Conservation (phyloP, 768 basidiomycete species). For the Hemileccinum rubropunctum region DNA sequence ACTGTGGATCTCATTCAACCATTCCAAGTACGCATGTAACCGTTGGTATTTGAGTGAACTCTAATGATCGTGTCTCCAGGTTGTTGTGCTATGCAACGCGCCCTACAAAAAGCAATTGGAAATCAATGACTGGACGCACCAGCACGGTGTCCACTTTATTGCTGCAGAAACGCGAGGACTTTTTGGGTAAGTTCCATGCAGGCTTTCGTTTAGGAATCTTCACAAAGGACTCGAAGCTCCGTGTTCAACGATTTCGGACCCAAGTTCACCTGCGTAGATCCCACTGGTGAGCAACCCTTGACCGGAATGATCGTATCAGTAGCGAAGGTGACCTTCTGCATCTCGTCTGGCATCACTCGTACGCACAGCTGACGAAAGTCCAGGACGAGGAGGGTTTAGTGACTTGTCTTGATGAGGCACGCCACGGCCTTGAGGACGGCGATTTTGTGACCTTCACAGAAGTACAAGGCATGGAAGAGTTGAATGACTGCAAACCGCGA, state of each 20-base stretch:
- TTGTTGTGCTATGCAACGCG: constrained; percentile 83
- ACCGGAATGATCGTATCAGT: constrained; percentile 95
- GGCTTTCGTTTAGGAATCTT: not conserved
- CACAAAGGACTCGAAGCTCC: constrained; percentile 47
- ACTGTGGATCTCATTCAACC: constrained; percentile 77
- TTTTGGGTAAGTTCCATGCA: constrained; percentile 67
- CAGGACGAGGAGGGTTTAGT: constrained; percentile 90
- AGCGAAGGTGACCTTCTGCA: constrained; percentile 56
- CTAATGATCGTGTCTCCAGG: constrained; percentile 44
- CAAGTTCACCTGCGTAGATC: constrained; percentile 93
- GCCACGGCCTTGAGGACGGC: constrained; percentile 98
- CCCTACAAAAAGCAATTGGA: constrained; percentile 82
- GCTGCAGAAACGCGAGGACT: constrained; percentile 89
- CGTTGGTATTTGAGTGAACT: not conserved
- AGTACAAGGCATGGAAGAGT: constrained; percentile 89
- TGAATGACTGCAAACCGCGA: constrained; percentile 89
- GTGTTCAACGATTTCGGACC: constrained; percentile 96
- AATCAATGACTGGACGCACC: constrained; percentile 94
- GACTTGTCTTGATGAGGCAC: constrained; percentile 93
- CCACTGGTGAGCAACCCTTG: constrained; percentile 95
- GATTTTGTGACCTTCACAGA: constrained; percentile 97
- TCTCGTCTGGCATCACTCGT: not conserved
- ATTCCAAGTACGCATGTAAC: constrained; percentile 68
- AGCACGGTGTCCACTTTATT: constrained; percentile 87
- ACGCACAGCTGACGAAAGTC: not conserved